phyloP scores from a whole-genome alignment of 1,284 basidiomycete genomes.

The Irpex lacteus region DNA sequence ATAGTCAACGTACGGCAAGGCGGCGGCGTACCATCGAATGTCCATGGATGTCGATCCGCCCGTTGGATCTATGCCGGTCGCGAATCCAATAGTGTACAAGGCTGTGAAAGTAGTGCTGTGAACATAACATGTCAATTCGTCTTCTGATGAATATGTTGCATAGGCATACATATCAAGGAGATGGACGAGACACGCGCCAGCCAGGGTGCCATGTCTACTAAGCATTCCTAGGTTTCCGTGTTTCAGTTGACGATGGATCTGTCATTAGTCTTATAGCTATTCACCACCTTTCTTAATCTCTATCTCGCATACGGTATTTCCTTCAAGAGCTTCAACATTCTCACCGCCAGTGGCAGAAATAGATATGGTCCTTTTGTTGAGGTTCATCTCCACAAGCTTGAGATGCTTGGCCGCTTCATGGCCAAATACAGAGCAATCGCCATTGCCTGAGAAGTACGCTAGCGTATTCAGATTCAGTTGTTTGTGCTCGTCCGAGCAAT shows the following conservation, averaged over 20 bases:
- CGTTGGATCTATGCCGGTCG: constrained; percentile 18
- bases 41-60: constrained; percentile 27
- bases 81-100: constrained; percentile 21
- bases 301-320: constrained; percentile 25
- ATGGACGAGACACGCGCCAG: constrained; percentile 23
- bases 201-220: constrained; percentile 22
- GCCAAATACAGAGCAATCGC: constrained; percentile 24
- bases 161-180: constrained; percentile 26
- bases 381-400: constrained; percentile 21
- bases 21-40: constrained; percentile 24
- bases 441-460: constrained; percentile 23
- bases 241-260: not conserved
- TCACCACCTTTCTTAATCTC: constrained; percentile 23
- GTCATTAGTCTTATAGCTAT: not conserved
- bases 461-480: constrained; percentile 25
- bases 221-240: constrained; percentile 23
- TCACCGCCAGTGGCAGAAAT: not conserved
- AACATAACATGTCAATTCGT: not conserved
- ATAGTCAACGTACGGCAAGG: constrained; percentile 17
- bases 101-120: constrained; percentile 23
- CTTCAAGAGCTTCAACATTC: constrained; percentile 14
- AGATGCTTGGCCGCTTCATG: constrained; percentile 18
- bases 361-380: constrained; percentile 9
- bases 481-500: constrained; percentile 21
- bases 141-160: not conserved